Conservation (phyloP, 164 flowering plant genomes). For the Vitis rotundifolia region DNA sequence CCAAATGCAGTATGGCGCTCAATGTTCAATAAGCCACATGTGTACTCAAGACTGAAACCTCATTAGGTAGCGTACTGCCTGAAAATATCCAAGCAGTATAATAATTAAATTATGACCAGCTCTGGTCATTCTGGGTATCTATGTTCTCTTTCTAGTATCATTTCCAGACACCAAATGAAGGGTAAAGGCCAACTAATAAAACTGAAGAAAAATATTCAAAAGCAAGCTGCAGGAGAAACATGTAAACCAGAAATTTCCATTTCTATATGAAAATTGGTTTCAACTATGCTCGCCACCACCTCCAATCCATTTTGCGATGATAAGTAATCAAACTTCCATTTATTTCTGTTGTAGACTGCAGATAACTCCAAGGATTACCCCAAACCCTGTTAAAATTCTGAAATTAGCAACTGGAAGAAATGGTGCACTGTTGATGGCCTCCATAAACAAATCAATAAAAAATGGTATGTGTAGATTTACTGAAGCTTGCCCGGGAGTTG, state of each 20-base stretch:
- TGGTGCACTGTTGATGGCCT: too few relatives aligned
- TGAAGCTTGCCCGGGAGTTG: slow-evolving; percentile 59
- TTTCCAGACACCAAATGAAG: too few relatives aligned
- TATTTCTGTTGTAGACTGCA: slow-evolving; percentile 90
- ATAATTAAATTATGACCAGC: too few relatives aligned
- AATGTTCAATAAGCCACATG: slow-evolving; percentile 59
- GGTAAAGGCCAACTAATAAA: too few relatives aligned
- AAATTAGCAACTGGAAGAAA: too few relatives aligned
- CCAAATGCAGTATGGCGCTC: slow-evolving; percentile 91
- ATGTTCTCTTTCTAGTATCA: too few relatives aligned
- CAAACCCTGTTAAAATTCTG: slow-evolving; percentile 45
- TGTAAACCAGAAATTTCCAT: too few relatives aligned
- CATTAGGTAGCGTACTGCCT: slow-evolving; percentile 81
- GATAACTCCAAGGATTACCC: slow-evolving; percentile 86
- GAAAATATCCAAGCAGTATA: not conserved
- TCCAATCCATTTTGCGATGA: slow-evolving; percentile 93
- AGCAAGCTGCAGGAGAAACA: too few relatives aligned
- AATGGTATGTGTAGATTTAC: not conserved
- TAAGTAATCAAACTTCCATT: slow-evolving; percentile 66
- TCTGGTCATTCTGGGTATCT: too few relatives aligned
- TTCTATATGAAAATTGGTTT: too few relatives aligned
- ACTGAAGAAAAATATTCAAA: too few relatives aligned
- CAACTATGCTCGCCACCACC: too few relatives aligned
- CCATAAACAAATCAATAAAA: not conserved
- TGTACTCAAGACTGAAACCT: slow-evolving; percentile 64